A percentile compares a stretch with the other conserved stretches of the same genome.
phyloP scores from a whole-genome alignment of 208 protist genomes.

The Trypanosoma rangeli region DNA sequence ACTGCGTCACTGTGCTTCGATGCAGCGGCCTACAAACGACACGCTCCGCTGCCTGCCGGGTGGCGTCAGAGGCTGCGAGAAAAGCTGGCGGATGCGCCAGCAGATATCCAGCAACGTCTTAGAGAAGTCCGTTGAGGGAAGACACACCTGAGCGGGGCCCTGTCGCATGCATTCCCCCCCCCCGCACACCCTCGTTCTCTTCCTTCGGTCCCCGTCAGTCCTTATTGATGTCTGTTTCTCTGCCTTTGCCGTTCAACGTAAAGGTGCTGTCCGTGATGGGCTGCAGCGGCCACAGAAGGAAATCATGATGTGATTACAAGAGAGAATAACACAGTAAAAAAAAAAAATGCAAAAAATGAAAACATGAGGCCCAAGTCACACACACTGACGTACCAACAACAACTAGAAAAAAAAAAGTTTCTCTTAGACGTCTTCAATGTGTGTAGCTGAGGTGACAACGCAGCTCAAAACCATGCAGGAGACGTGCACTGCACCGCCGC shows the following conservation, averaged over 20 bases:
- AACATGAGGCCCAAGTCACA: not conserved
- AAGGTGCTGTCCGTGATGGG: not conserved
- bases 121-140: not conserved
- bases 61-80: constrained; percentile 11
- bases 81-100: constrained; percentile 19
- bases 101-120: constrained; percentile 12
- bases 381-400: not conserved
- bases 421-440: not conserved
- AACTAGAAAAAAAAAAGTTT: not conserved
- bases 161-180: constrained; percentile 14
- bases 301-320: not conserved
- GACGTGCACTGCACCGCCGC: not conserved
- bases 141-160: constrained; percentile 1
- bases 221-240: not conserved
- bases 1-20: not conserved
- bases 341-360: not conserved
- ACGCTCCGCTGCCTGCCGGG: constrained; percentile 13
- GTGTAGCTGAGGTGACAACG: too few species aligned
- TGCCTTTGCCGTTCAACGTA: not conserved
- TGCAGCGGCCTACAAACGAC: constrained; percentile 17
- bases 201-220: not conserved
- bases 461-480: not conserved
- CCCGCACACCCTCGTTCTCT: not conserved
- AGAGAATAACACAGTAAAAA: not conserved
- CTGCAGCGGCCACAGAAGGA: too few species aligned